Evolutionary conservation across 306 rosid species (phyloP), one percentile per base, ranked within the genome.

Genomic region (Vicia villosa): DNA sequence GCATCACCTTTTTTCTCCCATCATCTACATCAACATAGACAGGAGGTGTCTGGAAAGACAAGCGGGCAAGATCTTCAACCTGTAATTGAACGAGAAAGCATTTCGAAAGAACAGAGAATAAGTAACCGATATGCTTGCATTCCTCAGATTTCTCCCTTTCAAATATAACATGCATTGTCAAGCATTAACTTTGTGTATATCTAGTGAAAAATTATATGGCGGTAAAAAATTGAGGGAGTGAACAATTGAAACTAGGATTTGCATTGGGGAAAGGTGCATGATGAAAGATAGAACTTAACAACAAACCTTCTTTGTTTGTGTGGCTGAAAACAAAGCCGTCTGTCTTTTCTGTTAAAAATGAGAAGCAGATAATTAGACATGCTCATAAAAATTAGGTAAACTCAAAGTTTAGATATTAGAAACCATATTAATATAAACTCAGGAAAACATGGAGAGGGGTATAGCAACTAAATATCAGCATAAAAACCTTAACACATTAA

Each of bases 311-410:
- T 91, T 84, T 12, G 97, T 94, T 77, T 94, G 99, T 32, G 97
- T 94, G n/a, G 99, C 97, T 24, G 99, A 94, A 77, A 94, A 94
- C 68, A 94, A 84, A 76, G 97, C 91, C 36, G 97, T 91, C 84
- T 91, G 97, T 82, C 98, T 84, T 79, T 73, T 74, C 98, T 93
- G 98, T 84, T 75, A 41, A 80, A 72, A 82, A 72, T 45, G 38
- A 67, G 43, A 66, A 63, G 21, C 68, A 78, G 71, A 52, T 41
- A 73, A 68, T 79, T 69, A 80, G 74, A 47, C 54, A 56, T 67
- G 69, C 41, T 61, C 30, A 55, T 7, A 66, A 10, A 40, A 8
- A 56, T 40, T 16, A 24, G 36, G 47, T 15, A 10, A 54, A 63
- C 16, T 21, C 49, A 67, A 37, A 56, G 24, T 30, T 37, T 7